These are phyloP conservation scores for Chaetomidium leptoderma DNA, from an alignment of 495 filamentous ascomycete genomes.

Conservation along the genomic window DNA sequence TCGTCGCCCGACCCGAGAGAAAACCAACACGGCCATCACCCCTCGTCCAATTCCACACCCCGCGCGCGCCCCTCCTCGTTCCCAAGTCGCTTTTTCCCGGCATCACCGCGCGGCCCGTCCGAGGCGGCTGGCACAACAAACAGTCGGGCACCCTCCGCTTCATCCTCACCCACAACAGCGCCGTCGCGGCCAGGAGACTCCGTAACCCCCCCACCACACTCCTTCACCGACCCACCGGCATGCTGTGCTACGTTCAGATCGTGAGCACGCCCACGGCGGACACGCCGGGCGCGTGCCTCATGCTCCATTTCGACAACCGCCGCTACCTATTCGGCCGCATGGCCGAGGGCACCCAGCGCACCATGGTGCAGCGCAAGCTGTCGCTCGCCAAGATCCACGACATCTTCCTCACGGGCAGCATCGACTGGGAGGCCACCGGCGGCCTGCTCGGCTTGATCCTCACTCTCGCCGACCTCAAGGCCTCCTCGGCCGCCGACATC, in stretches of 20 bases:
- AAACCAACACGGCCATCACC: not conserved
- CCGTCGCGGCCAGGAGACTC: not conserved
- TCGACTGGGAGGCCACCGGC: conserved; percentile 70
- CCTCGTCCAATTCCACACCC: conserved; percentile 1
- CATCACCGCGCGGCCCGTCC: not conserved
- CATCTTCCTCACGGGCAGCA: conserved; percentile 74
- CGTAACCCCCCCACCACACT: conserved; percentile 2
- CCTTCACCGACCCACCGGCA: conserved; percentile 30
- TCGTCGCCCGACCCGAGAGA: not conserved
- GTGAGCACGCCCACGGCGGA: conserved; percentile 84
- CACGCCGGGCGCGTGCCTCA: conserved; percentile 71
- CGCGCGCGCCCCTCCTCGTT: not conserved
- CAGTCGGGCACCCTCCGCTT: not conserved
- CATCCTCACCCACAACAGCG: not conserved
- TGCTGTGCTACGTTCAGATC: conserved; percentile 69
- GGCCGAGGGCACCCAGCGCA: conserved; percentile 81
- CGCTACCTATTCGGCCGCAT: conserved; percentile 86
- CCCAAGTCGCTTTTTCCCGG: conserved; percentile 4
- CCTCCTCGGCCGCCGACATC: conserved; percentile 27
- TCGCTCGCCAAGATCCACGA: conserved; percentile 59
- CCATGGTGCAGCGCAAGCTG: conserved; percentile 59
- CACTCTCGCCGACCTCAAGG: conserved; percentile 64
- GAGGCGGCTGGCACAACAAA: not conserved
- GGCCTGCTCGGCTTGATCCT: conserved; percentile 81
- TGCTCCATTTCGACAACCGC: conserved; percentile 71